Conservation (phyloP, 208 protist genomes). For the Trypanosoma avium region DNA sequence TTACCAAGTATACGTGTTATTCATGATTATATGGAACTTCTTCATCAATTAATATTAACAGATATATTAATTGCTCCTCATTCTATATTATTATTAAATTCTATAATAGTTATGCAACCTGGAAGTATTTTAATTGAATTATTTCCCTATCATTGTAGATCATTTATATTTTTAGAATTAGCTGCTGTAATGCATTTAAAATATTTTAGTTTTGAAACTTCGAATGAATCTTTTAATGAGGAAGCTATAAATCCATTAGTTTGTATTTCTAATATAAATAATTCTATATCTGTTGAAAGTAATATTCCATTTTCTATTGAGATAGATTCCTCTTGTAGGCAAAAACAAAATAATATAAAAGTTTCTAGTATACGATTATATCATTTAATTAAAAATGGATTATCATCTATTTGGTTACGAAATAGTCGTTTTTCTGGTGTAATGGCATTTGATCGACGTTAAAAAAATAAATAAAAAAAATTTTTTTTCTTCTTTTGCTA, state of each 20-base stretch:
- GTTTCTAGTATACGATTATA: conserved; percentile 7
- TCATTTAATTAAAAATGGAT: conserved; percentile 20
- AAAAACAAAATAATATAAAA: not conserved
- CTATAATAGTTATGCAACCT: conserved; percentile 14
- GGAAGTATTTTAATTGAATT: conserved; percentile 22
- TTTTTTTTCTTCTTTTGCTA: too few species aligned
- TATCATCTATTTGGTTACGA: conserved; percentile 23
- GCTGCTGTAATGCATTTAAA: conserved; percentile 17
- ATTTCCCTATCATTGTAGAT: conserved; percentile 19
- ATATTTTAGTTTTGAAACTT: conserved; percentile 20
- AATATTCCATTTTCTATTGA: not conserved
- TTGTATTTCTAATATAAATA: too few species aligned
- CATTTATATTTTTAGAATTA: conserved; percentile 15
- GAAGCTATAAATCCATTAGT: too few species aligned
- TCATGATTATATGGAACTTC: not conserved
- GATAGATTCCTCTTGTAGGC: not conserved
- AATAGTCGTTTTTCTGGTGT: conserved; percentile 16
- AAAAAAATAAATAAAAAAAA: not conserved
- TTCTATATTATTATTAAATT: not conserved
- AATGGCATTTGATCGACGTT: conserved; percentile 20
- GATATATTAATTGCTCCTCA: conserved; percentile 23
- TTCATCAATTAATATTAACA: conserved; percentile 6
- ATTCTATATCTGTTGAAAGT: not conserved
- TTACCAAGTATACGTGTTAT: not conserved
- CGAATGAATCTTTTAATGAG: too few species aligned